Evolutionary conservation across 2,329 filamentous ascomycete genomes (phyloP), one percentile per base, ranked within the genome.

Genomic region (Domatiomyces globalis): DNA sequence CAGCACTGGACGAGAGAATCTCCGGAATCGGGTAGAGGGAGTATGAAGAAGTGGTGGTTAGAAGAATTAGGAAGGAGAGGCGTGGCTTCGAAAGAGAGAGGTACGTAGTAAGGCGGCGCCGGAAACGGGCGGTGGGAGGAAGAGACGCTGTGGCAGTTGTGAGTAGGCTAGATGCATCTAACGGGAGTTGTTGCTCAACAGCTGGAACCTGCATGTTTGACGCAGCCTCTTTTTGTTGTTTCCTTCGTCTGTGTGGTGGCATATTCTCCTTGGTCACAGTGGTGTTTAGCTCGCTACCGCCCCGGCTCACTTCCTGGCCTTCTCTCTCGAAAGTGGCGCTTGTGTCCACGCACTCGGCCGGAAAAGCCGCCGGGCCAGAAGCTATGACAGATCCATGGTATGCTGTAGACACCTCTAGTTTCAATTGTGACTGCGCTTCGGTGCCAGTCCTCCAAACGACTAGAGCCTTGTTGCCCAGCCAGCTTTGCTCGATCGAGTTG

Each of bases 51-150:
- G 92, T 95, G 25, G 90, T 87, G 0, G 87, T 87, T 46, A 98
- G 81, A 29, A 95, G 84, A 55, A 98, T 84, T 46, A 98, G 81
- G 61, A 94, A 84, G 6, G 87, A 90, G 47, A 98, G 80, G 49
- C 90, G 87, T 2, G 92, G 92, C 66, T 98, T 98, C n/a, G 89
- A 85, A 58, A 98, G 81, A 22, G 92, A 86, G 56, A 98, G 82
- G 62, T 87, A 87, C 27, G 87, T 82, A 19, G 88, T 85, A 57
- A 92, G 65, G 51, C 80, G 76, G 52, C 88, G 85, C 55, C 75
- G 74, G 44, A 81, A 59, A 19, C 79, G 80, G 48, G 73, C 68
- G 18, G 56, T 67, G 29, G 71, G 68, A 9, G 79, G 78, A 50
- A 80, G 74, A 19, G 71, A 66, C 10, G 76, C 74, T 5, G 79